Evolutionary conservation across 129 eudicot genomes (phyloP).

Genomic region (Lonicera japonica): DNA sequence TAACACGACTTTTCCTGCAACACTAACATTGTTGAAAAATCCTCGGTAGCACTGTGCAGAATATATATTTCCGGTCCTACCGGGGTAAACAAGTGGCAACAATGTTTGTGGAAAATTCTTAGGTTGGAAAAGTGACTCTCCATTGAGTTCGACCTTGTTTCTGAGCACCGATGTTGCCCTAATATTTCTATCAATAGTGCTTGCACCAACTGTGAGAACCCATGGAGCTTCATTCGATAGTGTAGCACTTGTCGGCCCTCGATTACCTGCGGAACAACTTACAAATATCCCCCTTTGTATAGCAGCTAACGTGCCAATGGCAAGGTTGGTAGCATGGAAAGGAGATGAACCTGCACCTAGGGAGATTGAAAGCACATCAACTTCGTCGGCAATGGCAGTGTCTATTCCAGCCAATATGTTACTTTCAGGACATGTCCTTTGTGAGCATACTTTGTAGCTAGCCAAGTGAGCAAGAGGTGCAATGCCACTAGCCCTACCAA

Average conservation of each 20-base stretch:
- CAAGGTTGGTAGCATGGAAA: neutral
- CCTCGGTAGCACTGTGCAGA: neutral
- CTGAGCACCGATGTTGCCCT: neutral
- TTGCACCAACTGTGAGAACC: slow-evolving; percentile 2
- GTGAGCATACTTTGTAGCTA: too few relatives aligned
- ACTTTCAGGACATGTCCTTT: too few relatives aligned
- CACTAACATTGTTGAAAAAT: too few relatives aligned
- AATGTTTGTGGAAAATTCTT: too few relatives aligned
- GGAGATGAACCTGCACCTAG: neutral
- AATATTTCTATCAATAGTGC: neutral
- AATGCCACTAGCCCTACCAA: too few relatives aligned
- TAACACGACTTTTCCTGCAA: neutral
- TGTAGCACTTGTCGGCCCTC: neutral
- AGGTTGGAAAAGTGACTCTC: neutral
- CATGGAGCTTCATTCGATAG: neutral
- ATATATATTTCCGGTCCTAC: neutral
- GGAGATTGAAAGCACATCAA: neutral
- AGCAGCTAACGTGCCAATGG: slow-evolving; percentile 1
- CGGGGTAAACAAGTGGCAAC: neutral
- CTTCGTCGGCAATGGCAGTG: neutral
- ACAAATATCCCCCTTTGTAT: neutral
- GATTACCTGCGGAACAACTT: neutral
- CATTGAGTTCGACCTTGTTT: neutral
- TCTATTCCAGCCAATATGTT: slow-evolving; percentile 62
- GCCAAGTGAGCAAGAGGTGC: too few relatives aligned